Percentiles rank a stretch among this genome's conserved stretches.
phyloP scores from a whole-genome alignment of 345 rosid genomes.

The Sisymbrium altissimum region DNA sequence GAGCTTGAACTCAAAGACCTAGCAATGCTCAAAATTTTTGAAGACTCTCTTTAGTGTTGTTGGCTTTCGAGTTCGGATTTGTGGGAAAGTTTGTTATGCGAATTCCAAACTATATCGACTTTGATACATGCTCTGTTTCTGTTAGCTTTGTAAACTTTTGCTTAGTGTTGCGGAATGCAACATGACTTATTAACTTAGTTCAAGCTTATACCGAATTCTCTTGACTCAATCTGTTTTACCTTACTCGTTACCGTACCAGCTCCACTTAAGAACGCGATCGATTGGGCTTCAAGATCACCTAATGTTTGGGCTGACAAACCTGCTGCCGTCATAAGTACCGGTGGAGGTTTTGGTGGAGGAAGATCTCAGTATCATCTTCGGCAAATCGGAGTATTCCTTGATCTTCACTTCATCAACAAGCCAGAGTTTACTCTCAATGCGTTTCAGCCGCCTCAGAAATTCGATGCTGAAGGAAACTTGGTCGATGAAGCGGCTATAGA shows the following conservation, averaged over 20 bases:
- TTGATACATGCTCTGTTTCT: neutral
- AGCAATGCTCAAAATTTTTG: neutral
- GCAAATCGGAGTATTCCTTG: constrained; percentile 72
- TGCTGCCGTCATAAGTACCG: constrained; percentile 71
- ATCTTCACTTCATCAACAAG: constrained; percentile 88
- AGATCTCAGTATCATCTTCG: constrained; percentile 73
- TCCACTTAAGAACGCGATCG: constrained; percentile 80
- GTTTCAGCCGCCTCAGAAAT: constrained; percentile 70
- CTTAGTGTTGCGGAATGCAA: neutral
- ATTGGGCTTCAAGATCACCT: constrained; percentile 81
- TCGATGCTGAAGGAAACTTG: constrained; percentile 67
- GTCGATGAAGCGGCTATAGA: constrained; percentile 50
- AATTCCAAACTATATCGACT: neutral
- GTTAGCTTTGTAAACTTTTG: neutral
- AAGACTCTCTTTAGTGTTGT: neutral
- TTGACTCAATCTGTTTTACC: neutral
- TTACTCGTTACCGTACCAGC: constrained; percentile 33
- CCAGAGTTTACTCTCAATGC: constrained; percentile 76
- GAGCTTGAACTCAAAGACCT: neutral
- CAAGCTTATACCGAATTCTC: neutral
- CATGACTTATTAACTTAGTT: neutral
- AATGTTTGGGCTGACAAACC: constrained; percentile 82
- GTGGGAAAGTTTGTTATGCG: neutral
- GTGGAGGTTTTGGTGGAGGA: constrained; percentile 64
- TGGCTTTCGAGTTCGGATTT: neutral